These are phyloP conservation scores for Apiospora kogelbergensis DNA, from an alignment of 2,329 filamentous ascomycete genomes.

Conservation along the genomic window DNA sequence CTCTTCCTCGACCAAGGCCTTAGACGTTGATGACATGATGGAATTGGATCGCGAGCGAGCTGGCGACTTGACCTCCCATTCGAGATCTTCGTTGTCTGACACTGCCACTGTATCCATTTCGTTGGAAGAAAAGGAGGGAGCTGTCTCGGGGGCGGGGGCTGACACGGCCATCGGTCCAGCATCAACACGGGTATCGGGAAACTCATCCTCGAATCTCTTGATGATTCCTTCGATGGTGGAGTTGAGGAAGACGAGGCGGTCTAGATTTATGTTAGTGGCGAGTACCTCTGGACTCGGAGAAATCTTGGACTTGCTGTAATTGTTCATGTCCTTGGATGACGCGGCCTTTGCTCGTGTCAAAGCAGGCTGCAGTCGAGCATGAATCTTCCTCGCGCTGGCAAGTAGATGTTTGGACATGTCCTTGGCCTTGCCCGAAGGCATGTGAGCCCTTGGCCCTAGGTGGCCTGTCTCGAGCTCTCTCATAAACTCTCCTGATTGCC, in stretches of 20 bases:
- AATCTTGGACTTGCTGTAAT: slow-evolving; percentile 65
- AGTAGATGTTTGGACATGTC: slow-evolving; percentile 93
- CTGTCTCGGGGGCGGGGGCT: slow-evolving; percentile 23
- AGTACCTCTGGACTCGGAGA: not conserved
- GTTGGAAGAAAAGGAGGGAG: slow-evolving; percentile 30
- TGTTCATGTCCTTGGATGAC: slow-evolving; percentile 66
- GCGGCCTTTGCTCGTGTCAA: slow-evolving; percentile 71
- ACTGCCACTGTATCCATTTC: slow-evolving; percentile 38
- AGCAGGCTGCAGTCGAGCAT: slow-evolving; percentile 78
- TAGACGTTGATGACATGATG: slow-evolving; percentile 48
- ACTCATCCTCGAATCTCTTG: slow-evolving; percentile 93
- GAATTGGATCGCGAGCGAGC: slow-evolving; percentile 53
- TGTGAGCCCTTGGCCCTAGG: slow-evolving; percentile 40
- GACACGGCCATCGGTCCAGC: slow-evolving; percentile 26
- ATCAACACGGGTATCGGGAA: slow-evolving; percentile 73
- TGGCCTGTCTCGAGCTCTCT: slow-evolving; percentile 53
- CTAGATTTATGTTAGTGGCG: slow-evolving; percentile 36
- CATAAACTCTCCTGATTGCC: slow-evolving; percentile 52
- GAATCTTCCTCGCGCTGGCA: slow-evolving; percentile 84
- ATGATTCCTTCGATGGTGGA: slow-evolving; percentile 89
- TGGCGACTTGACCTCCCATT: slow-evolving; percentile 42
- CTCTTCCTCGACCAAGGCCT: slow-evolving; percentile 56
- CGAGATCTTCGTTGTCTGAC: slow-evolving; percentile 49
- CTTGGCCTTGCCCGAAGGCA: slow-evolving; percentile 67
- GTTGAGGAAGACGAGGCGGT: slow-evolving; percentile 82